Evolutionary conservation across 495 filamentous ascomycete genomes (phyloP).

Genomic region (Haplographium delicatum): DNA sequence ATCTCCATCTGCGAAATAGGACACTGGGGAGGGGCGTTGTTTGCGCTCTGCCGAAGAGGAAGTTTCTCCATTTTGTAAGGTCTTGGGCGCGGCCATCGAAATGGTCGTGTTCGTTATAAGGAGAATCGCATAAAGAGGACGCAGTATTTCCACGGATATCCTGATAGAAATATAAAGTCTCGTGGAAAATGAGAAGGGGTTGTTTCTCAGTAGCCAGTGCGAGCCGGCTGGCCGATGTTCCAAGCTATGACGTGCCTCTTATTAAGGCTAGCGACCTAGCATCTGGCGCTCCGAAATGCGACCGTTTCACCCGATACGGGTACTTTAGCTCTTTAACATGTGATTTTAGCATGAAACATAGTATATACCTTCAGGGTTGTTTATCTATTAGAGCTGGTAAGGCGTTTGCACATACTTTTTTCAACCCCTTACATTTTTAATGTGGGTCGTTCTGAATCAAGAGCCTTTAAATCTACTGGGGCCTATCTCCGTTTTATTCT

Average conservation of each 20-base stretch:
- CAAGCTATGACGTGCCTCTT: slow-evolving; percentile 5
- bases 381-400: no score
- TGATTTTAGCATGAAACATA: no score
- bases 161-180: not conserved
- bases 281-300: not conserved
- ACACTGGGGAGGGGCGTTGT: slow-evolving; percentile 18
- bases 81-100: slow-evolving; percentile 13
- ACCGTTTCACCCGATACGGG: not conserved
- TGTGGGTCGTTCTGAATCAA: no score
- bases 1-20: slow-evolving; percentile 23
- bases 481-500: no score
- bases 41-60: slow-evolving; percentile 15
- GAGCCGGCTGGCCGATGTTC: not conserved
- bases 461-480: no score
- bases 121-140: not conserved
- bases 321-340: not conserved
- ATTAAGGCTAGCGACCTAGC: not conserved
- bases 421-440: no score
- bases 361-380: no score
- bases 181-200: not conserved
- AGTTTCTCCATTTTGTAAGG: slow-evolving; percentile 15
- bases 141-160: not conserved
- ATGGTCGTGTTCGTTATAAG: not conserved
- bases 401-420: no score
- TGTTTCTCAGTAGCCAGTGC: not conserved